A percentile compares a stretch with the other conserved stretches of the same genome.
phyloP scores from a whole-genome alignment of 2,329 filamentous ascomycete species.

The Fusarium algeriense region DNA sequence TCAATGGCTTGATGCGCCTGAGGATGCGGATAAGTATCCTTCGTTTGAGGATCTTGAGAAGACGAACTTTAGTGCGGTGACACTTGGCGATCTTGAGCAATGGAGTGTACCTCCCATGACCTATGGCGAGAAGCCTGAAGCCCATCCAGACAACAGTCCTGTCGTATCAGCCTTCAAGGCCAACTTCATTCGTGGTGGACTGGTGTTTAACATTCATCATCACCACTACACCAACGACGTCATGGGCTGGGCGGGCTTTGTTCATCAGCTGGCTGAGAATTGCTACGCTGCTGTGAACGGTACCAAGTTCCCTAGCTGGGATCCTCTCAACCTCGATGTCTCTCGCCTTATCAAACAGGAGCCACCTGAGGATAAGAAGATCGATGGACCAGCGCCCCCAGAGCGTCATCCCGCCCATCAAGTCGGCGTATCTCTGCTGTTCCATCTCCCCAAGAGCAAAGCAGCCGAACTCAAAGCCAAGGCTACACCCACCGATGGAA shows the following conservation, averaged over 20 bases:
- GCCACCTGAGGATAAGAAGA: conserved; percentile 44
- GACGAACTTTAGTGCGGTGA: conserved; percentile 50
- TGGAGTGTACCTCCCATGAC: conserved; percentile 56
- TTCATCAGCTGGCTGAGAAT: conserved; percentile 58
- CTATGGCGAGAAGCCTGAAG: conserved; percentile 56
- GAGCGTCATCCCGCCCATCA: conserved; percentile 49
- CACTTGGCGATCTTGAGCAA: conserved; percentile 50
- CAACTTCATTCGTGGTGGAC: conserved; percentile 57
- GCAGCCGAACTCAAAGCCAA: conserved; percentile 55
- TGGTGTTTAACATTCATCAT: conserved; percentile 57
- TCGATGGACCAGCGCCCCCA: conserved; percentile 49
- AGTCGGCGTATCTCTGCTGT: conserved; percentile 49
- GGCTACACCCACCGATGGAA: conserved; percentile 50
- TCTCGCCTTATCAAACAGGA: conserved; percentile 50
- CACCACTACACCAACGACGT: conserved; percentile 60
- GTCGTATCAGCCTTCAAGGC: conserved; percentile 55
- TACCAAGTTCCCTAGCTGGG: conserved; percentile 51
- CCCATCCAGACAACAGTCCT: conserved; percentile 51
- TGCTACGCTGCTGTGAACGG: conserved; percentile 52
- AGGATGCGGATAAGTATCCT: conserved; percentile 46
- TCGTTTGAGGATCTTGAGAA: conserved; percentile 55
- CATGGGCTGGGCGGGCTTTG: conserved; percentile 56
- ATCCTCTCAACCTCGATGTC: conserved; percentile 52
- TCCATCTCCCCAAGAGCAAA: conserved; percentile 60
- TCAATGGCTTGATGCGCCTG: conserved; percentile 53